Conservation (phyloP, 1,284 basidiomycete genomes). For the Kwoniella shivajii region DNA sequence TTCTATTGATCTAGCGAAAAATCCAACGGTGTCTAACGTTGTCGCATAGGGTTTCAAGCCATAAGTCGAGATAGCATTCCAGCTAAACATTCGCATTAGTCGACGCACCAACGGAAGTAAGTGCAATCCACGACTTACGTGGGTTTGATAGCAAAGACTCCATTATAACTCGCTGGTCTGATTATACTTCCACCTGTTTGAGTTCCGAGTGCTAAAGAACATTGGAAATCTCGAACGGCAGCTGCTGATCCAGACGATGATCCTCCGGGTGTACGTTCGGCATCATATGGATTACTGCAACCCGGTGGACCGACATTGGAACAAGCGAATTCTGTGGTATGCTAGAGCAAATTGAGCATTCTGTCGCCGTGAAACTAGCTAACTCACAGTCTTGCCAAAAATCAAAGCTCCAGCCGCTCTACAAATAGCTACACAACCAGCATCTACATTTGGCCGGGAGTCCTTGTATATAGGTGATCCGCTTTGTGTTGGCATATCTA, state of each 20-base stretch:
- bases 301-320: constrained; percentile 26
- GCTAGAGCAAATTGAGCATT: constrained; percentile 11
- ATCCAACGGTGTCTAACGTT: constrained; percentile 41
- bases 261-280: constrained; percentile 37
- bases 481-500: constrained; percentile 40
- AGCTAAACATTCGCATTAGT: constrained; percentile 12
- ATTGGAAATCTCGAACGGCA: constrained; percentile 42
- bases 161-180: constrained; percentile 41
- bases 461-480: constrained; percentile 34
- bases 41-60: constrained; percentile 37
- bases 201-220: constrained; percentile 38
- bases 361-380: too few species aligned
- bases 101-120: not conserved
- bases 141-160: constrained; percentile 43
- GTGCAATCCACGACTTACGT: constrained; percentile 25
- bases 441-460: constrained; percentile 24
- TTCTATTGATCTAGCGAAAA: constrained; percentile 36
- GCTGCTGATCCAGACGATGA: constrained; percentile 43
- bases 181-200: constrained; percentile 37
- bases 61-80: constrained; percentile 40
- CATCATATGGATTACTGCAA: constrained; percentile 31
- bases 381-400: constrained; percentile 38
- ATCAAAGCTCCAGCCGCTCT: constrained; percentile 35
- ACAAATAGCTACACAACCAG: constrained; percentile 20
- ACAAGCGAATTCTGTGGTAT: constrained; percentile 39